Evolutionary conservation across 1,284 basidiomycete species (phyloP).

Genomic region (Volvariella volvacea): DNA sequence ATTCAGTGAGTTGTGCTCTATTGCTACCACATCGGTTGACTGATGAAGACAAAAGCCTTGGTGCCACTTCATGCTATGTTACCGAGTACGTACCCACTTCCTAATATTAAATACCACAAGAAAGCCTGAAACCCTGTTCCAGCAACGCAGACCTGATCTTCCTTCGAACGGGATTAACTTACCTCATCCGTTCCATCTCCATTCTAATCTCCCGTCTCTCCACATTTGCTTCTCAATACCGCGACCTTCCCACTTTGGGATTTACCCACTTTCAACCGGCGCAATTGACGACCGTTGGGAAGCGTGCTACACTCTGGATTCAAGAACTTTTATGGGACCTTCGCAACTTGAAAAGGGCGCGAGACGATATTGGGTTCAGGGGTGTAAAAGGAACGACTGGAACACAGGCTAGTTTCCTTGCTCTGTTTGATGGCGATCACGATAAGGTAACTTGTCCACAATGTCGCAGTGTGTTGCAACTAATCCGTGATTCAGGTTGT

Average conservation of each 20-base stretch:
- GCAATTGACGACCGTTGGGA: conserved; percentile 98
- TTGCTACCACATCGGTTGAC: background rate
- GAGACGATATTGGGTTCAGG: conserved; percentile 94
- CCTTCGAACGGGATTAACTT: conserved; percentile 80
- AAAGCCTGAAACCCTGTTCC: conserved; percentile 1
- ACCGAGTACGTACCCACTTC: conserved; percentile 68
- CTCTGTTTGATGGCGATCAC: conserved; percentile 94
- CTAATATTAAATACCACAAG: background rate
- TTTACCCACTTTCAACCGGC: conserved; percentile 99
- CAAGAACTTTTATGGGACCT: conserved; percentile 98
- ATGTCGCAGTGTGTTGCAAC: background rate
- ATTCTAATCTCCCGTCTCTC: conserved; percentile 87
- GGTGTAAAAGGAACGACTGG: conserved; percentile 99
- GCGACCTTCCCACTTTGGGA: conserved; percentile 83
- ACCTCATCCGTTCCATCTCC: conserved; percentile 84
- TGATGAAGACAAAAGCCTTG: conserved; percentile 48
- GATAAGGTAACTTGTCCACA: conserved; percentile 53
- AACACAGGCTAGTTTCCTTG: conserved; percentile 94
- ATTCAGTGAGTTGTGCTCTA: conserved; percentile 68
- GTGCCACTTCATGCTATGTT: conserved; percentile 98
- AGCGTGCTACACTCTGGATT: conserved; percentile 97
- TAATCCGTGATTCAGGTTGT: conserved; percentile 59
- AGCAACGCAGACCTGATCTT: conserved; percentile 98
- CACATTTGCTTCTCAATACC: conserved; percentile 59
- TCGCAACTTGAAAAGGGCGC: conserved; percentile 85